phyloP scores from a whole-genome alignment of 345 rosid species.

The Syzygium aromaticum region DNA sequence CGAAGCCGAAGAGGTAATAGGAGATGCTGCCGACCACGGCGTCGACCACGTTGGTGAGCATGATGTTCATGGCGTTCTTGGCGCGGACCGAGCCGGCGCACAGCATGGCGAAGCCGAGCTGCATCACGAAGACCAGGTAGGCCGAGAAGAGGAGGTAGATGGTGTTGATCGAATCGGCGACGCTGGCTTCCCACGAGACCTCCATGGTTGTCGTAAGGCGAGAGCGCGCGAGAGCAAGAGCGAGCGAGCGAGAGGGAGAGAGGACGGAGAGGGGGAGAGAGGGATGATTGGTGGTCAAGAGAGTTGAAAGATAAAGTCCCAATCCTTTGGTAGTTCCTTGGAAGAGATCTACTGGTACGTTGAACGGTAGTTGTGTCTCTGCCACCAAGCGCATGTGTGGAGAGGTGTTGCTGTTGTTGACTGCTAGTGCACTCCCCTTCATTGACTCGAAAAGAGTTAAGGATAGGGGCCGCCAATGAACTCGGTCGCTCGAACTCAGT shows the following conservation, averaged over 20 bases:
- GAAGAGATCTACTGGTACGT: not conserved
- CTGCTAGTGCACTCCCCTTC: not conserved
- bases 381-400: not conserved
- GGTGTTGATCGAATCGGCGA: constrained; percentile 42
- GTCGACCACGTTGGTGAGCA: constrained; percentile 66
- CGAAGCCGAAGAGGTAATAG: constrained; percentile 64
- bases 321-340: not conserved
- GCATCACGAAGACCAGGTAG: constrained; percentile 54
- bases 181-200: constrained; percentile 53
- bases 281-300: not conserved
- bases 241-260: not conserved
- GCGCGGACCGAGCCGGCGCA: constrained; percentile 69
- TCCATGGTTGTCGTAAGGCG: constrained; percentile 12
- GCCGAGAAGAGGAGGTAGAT: constrained; percentile 57
- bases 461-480: not conserved
- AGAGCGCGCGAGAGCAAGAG: not conserved
- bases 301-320: not conserved
- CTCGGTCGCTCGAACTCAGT: not conserved
- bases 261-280: not conserved
- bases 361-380: not conserved
- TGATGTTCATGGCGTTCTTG: constrained; percentile 60
- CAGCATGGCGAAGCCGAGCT: constrained; percentile 71
- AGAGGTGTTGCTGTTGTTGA: not conserved
- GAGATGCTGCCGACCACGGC: constrained; percentile 68
- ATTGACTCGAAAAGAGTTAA: too few relatives aligned